Evolutionary conservation across 2,329 filamentous ascomycete genomes (phyloP).

Genomic region (Nannizzia gypsea): DNA sequence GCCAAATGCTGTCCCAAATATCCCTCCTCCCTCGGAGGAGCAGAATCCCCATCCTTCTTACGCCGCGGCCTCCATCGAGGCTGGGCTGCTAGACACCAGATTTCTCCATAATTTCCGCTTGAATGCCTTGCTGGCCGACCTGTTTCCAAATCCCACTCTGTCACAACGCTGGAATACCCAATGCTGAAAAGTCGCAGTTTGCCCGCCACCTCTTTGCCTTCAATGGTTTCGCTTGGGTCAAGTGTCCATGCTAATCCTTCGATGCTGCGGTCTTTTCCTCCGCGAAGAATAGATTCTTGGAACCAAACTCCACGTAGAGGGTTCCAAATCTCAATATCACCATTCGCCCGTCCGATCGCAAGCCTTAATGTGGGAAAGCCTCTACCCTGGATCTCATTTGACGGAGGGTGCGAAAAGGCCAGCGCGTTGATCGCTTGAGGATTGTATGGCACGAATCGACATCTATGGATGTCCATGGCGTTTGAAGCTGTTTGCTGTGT

Average conservation of each 20-base stretch:
- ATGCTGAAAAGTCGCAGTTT: slow-evolving; percentile 87
- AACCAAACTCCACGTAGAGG: slow-evolving; percentile 71
- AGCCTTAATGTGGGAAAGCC: slow-evolving; percentile 55
- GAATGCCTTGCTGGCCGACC: slow-evolving; percentile 69
- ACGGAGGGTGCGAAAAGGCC: slow-evolving; percentile 71
- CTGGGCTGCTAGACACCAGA: slow-evolving; percentile 91
- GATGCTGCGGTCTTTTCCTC: slow-evolving; percentile 73
- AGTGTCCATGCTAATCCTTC: slow-evolving; percentile 88
- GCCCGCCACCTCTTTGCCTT: slow-evolving; percentile 51
- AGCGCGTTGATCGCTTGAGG: slow-evolving; percentile 87
- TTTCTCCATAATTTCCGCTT: slow-evolving; percentile 85
- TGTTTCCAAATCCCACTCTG: slow-evolving; percentile 84
- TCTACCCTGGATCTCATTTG: slow-evolving; percentile 35
- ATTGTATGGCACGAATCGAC: slow-evolving; percentile 87
- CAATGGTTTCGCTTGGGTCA: slow-evolving; percentile 56
- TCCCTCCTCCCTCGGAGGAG: slow-evolving; percentile 28
- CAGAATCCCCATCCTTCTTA: slow-evolving; percentile 26
- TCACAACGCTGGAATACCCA: slow-evolving; percentile 81
- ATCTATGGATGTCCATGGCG: slow-evolving; percentile 88
- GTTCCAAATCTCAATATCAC: slow-evolving; percentile 97
- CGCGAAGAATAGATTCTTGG: slow-evolving; percentile 75
- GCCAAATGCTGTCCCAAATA: slow-evolving; percentile 54
- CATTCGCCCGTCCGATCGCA: slow-evolving; percentile 83
- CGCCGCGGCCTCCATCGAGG: slow-evolving; percentile 43
- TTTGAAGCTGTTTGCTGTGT: not conserved